A percentile compares a stretch with the other conserved stretches of the same genome.
Evolutionary conservation across 2,329 filamentous ascomycete species (phyloP).

Genomic region (Geosmithia morbida): DNA sequence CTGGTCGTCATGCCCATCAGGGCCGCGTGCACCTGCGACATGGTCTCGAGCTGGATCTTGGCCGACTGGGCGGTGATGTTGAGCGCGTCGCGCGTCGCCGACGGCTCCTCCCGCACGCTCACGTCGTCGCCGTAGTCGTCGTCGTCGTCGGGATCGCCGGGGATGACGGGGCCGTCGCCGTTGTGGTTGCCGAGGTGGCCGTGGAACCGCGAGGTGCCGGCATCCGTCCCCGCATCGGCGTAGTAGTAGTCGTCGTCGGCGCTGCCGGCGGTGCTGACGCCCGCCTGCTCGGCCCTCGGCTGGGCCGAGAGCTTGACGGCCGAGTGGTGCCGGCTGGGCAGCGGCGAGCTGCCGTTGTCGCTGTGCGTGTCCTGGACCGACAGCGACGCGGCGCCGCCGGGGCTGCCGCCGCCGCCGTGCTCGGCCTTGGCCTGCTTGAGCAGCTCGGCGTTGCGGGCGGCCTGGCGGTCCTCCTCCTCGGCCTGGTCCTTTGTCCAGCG

Average conservation of each 20-base stretch:
- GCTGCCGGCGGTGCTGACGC: conserved; percentile 31
- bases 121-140: conserved; percentile 63
- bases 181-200: conserved; percentile 12
- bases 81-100: conserved; percentile 80
- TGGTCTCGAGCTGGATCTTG: conserved; percentile 79
- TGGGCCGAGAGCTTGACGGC: conserved; percentile 13
- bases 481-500: conserved; percentile 97
- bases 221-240: conserved; percentile 30
- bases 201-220: conserved; percentile 20
- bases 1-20: conserved; percentile 52
- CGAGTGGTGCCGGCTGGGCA: conserved; percentile 15
- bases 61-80: conserved; percentile 95
- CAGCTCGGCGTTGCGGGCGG: conserved; percentile 58
- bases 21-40: conserved; percentile 74
- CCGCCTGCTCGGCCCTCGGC: conserved; percentile 18
- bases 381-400: conserved; percentile 12
- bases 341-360: conserved; percentile 36
- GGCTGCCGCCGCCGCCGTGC: conserved; percentile 28
- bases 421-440: conserved; percentile 70
- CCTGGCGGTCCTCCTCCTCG: conserved; percentile 71
- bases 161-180: conserved; percentile 14
- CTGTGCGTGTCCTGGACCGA: conserved; percentile 30
- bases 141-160: conserved; percentile 46
- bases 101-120: conserved; percentile 55
- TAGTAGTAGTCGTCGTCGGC: conserved; percentile 38